Conservation (phyloP, 164 flowering plant genomes). For the Magnolia changhungtana region DNA sequence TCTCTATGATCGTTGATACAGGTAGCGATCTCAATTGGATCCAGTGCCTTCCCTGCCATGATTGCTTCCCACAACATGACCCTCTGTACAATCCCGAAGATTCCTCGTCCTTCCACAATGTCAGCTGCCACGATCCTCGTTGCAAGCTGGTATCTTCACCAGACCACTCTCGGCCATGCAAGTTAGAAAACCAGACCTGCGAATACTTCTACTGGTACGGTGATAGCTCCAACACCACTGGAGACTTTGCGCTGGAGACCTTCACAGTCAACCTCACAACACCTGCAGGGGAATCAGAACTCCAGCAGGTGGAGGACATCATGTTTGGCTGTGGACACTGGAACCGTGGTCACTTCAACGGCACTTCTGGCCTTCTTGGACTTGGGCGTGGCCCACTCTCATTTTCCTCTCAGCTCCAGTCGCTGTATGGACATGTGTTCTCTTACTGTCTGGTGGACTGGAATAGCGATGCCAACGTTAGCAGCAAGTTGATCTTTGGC, state of each 20-base stretch:
- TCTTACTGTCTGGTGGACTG: constrained; percentile 92
- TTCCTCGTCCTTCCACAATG: constrained; percentile 48
- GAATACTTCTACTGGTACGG: constrained; percentile 98
- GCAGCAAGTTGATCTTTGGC: constrained; percentile 85
- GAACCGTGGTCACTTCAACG: constrained; percentile 92
- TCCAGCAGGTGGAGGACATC: constrained; percentile 55
- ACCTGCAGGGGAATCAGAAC: constrained; percentile 38
- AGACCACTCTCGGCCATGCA: constrained; percentile 65
- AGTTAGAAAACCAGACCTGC: constrained; percentile 51
- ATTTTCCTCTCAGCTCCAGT: constrained; percentile 76
- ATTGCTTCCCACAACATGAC: constrained; percentile 82
- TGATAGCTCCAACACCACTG: constrained; percentile 89
- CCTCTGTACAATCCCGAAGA: constrained; percentile 64
- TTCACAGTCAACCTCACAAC: constrained; percentile 80
- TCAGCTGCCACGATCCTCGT: constrained; percentile 63
- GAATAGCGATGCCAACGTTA: constrained; percentile 66
- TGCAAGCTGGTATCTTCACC: constrained; percentile 77
- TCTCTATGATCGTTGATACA: constrained; percentile 80
- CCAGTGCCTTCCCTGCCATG: constrained; percentile 80
- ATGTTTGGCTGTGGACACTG: constrained; percentile 99
- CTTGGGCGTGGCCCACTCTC: constrained; percentile 91
- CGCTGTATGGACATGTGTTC: constrained; percentile 78
- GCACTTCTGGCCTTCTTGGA: constrained; percentile 89
- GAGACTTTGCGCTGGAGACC: constrained; percentile 81
- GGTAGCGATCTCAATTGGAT: constrained; percentile 99